A percentile compares a stretch with the other conserved stretches of the same genome.
phyloP scores from a whole-genome alignment of 2,329 filamentous ascomycete genomes.

The Nothophaeocryptopus gaeumannii region DNA sequence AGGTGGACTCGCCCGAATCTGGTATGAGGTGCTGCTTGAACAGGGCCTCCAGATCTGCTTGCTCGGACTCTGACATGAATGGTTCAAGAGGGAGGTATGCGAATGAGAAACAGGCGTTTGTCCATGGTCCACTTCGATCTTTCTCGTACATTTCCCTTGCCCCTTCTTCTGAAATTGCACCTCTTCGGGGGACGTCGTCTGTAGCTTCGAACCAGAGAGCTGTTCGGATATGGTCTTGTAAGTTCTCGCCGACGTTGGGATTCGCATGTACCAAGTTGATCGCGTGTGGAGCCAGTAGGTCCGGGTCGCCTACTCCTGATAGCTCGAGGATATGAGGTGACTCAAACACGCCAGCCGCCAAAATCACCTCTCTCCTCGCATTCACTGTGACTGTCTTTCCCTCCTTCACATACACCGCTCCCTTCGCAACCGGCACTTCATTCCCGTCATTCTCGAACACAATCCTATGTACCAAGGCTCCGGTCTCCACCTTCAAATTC shows the following conservation, averaged over 20 bases:
- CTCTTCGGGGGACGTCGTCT: slow-evolving; percentile 19
- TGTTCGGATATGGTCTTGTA: slow-evolving; percentile 13
- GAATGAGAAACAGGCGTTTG: slow-evolving; percentile 15
- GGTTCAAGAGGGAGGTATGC: slow-evolving; percentile 22
- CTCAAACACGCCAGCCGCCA: slow-evolving; percentile 56
- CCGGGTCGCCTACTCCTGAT: slow-evolving; percentile 54
- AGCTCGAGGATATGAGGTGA: slow-evolving; percentile 60
- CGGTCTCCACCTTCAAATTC: slow-evolving; percentile 32
- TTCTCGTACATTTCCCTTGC: slow-evolving; percentile 18
- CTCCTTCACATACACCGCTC: slow-evolving; percentile 41
- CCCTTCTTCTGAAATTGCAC: slow-evolving; percentile 4
- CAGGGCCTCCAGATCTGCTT: slow-evolving; percentile 18
- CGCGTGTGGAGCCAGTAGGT: slow-evolving; percentile 11
- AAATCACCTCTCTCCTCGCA: slow-evolving; percentile 44
- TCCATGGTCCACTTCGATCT: slow-evolving; percentile 18
- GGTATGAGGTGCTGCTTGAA: slow-evolving; percentile 10
- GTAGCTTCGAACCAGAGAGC: slow-evolving; percentile 25
- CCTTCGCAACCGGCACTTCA: slow-evolving; percentile 26
- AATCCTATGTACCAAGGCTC: slow-evolving; percentile 47
- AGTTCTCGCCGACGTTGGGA: slow-evolving; percentile 13
- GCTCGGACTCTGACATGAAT: slow-evolving; percentile 20
- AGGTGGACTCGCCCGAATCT: background rate
- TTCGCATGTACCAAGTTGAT: slow-evolving; percentile 28
- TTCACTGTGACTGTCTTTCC: slow-evolving; percentile 27
- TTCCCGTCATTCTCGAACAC: slow-evolving; percentile 37